Evolutionary conservation across 768 basidiomycete genomes (phyloP).

Genomic region (Leccinum fibrillosum): DNA sequence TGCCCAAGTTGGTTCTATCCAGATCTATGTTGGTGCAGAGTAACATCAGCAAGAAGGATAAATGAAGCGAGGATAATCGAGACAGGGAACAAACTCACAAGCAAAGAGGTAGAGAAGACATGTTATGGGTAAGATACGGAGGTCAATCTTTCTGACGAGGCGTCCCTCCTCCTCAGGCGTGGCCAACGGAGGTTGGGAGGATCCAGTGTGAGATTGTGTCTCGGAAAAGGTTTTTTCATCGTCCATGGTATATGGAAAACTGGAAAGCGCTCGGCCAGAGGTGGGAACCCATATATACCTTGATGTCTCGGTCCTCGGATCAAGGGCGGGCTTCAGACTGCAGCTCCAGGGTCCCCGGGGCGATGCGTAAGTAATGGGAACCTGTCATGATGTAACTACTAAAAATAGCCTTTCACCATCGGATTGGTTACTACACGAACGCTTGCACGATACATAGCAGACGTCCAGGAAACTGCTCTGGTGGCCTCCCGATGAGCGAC

Average conservation of each 20-base stretch:
- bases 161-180: constrained; percentile 33
- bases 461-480: not conserved
- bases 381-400: not conserved
- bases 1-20: constrained; percentile 76
- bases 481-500: not conserved
- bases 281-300: not conserved
- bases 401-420: not conserved
- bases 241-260: constrained; percentile 12
- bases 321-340: not conserved
- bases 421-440: not conserved
- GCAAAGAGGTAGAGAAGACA: constrained; percentile 75
- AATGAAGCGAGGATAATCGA: not conserved
- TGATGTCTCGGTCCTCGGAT: not conserved
- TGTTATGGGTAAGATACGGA: constrained; percentile 45
- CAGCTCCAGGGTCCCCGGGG: not conserved
- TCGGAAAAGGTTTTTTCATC: constrained; percentile 14
- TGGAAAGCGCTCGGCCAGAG: not conserved
- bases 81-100: constrained; percentile 41
- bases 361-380: not conserved
- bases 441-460: not conserved
- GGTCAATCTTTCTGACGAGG: constrained; percentile 38
- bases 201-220: not conserved
- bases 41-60: not conserved
- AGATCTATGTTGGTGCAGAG: constrained; percentile 35
- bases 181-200: constrained; percentile 13